Evolutionary conservation across 1,139 yeast species (phyloP).

Genomic region (Suhomyces ambrosiae): DNA sequence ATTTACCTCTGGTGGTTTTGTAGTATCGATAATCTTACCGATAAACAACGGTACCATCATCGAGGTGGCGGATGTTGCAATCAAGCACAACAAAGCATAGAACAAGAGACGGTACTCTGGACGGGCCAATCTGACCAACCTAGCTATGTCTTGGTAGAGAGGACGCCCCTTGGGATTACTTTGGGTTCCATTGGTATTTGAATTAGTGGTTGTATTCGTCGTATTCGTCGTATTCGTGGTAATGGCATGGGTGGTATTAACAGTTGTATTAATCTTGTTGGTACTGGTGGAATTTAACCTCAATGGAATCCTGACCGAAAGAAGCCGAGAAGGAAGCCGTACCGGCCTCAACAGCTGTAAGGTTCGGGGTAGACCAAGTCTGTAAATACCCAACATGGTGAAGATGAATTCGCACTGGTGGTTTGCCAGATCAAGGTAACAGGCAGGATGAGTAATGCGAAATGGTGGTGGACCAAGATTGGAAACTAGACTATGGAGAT

Average conservation of each 20-base stretch:
- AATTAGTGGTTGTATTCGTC: too few relatives aligned
- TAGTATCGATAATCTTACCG: constrained; percentile 62
- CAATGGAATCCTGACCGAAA: neutral
- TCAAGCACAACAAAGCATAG: constrained; percentile 61
- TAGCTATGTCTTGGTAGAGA: constrained; percentile 9
- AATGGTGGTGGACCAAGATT: neutral
- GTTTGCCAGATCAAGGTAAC: too few relatives aligned
- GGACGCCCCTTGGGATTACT: constrained; percentile 4
- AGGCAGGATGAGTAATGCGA: neutral
- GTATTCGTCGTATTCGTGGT: too few relatives aligned
- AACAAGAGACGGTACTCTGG: constrained; percentile 39
- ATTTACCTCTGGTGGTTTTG: constrained; percentile 12
- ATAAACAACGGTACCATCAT: constrained; percentile 82
- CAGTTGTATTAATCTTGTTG: too few relatives aligned
- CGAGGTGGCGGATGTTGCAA: constrained; percentile 51
- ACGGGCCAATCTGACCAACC: constrained; percentile 35
- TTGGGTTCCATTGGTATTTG: too few relatives aligned
- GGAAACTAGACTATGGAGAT: too few relatives aligned
- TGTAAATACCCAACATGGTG: constrained; percentile 9
- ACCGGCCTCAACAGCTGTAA: neutral
- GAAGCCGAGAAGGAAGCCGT: neutral
- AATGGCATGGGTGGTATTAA: constrained; percentile 1
- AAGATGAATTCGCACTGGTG: too few relatives aligned
- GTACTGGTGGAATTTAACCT: constrained; percentile 6
- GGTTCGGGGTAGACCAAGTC: constrained; percentile 6